Evolutionary conservation across 257 asterid genomes (phyloP), one percentile per base, ranked within the genome.

Genomic region (Solanum raphanifolium): DNA sequence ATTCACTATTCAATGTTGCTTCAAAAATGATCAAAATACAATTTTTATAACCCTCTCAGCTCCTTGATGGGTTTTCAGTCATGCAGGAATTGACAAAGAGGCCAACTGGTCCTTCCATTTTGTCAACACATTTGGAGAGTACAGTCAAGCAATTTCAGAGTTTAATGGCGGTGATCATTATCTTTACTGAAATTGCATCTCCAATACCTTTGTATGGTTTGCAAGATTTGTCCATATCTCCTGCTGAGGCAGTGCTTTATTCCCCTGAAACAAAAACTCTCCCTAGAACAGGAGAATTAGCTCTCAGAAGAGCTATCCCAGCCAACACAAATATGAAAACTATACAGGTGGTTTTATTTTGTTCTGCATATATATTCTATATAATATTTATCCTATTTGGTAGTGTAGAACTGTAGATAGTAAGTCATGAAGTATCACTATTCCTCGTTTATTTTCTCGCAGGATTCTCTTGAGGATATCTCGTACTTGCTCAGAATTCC

Each of bases 401-500:
- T 38, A 0, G 60, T 38, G 83, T 23, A 29, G 11, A 27, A 0
- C 32, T 36, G 83, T 20, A 32, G 13, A 31, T 4, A 27, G 11
- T 58, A 66, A n/a, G 13, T 27, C 39, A 43, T 43, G 88, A 16
- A 86, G 34, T 66, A n/a, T 12, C 81, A 16, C 25, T 68, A 3
- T 1, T 86, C 55, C 48, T 31, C 16, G 62, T 69, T n/a, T 73
- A 86, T 79, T 88, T 31, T 87, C 68, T 86, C 62, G 11, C 89
- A 97, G 99, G 97, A 95, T 69, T 95, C 99, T 85, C 92, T 95
- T 84, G 99, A 97, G 93, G 99, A 97, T 83, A 91, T 97, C 90
- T 95, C 98, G 6, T 97, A 97, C 94, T 92, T 97, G 98, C 95
- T 97, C 34, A 93, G 99, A 91, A 97, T 97, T 88, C 99, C 99